phyloP scores from a whole-genome alignment of 208 protist species.

The Trypanosoma mega region DNA sequence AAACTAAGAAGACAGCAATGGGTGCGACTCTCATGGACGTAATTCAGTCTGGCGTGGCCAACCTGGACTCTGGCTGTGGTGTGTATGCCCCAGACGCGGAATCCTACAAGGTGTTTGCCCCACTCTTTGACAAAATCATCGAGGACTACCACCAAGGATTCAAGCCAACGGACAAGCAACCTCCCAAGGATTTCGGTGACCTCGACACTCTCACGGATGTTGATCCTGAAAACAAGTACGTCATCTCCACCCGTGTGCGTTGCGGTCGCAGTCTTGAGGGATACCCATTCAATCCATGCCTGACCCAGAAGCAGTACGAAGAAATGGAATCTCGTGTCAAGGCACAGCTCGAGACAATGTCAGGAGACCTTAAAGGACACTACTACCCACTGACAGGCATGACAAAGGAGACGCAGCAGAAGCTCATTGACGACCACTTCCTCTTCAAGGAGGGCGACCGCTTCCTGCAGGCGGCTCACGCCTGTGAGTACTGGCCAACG shows the following conservation, averaged over 20 bases:
- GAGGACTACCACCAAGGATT: conserved; percentile 60
- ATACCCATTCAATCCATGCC: conserved; percentile 51
- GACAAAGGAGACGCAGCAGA: conserved; percentile 48
- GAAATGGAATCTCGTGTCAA: conserved; percentile 53
- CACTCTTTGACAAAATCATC: conserved; percentile 57
- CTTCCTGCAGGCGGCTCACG: conserved; percentile 54
- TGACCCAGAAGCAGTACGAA: conserved; percentile 41
- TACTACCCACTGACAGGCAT: conserved; percentile 67
- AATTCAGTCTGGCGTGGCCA: conserved; percentile 54
- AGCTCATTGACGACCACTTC: conserved; percentile 61
- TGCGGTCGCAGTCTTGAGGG: conserved; percentile 46
- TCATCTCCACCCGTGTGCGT: conserved; percentile 56
- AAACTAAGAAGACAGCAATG: conserved; percentile 29
- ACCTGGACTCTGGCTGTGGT: conserved; percentile 49
- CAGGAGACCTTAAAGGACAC: conserved; percentile 44
- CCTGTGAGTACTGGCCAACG: conserved; percentile 59
- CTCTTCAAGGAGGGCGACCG: conserved; percentile 75
- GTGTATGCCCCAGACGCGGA: conserved; percentile 60
- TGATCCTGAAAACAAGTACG: conserved; percentile 57
- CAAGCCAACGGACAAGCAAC: conserved; percentile 49
- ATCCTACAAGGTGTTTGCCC: conserved; percentile 51
- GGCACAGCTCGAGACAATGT: conserved; percentile 35
- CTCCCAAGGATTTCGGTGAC: conserved; percentile 49
- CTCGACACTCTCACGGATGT: conserved; percentile 33
- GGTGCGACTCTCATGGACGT: conserved; percentile 42